A percentile compares a stretch with the other conserved stretches of the same genome.
Evolutionary conservation across 2,329 filamentous ascomycete species (phyloP).

Genomic region (Calcarisporium arbuscula): DNA sequence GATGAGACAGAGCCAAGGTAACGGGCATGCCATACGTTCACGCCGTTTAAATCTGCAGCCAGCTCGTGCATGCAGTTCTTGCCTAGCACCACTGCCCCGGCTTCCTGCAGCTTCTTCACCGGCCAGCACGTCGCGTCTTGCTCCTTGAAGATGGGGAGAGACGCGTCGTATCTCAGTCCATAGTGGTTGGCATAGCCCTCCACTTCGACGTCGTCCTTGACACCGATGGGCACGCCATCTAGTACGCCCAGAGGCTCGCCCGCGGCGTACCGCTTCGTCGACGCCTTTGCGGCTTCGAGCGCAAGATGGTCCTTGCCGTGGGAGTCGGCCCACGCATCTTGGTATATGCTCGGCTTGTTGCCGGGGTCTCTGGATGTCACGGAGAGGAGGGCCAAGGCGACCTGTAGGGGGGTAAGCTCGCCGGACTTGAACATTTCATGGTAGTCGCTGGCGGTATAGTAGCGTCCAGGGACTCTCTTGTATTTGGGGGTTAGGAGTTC

Average conservation of each 20-base stretch:
- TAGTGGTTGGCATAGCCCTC: slow-evolving; percentile 62
- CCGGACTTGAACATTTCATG: slow-evolving; percentile 67
- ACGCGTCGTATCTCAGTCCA: slow-evolving; percentile 57
- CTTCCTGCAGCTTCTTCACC: slow-evolving; percentile 62
- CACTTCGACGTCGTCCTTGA: slow-evolving; percentile 76
- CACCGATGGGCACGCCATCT: slow-evolving; percentile 75
- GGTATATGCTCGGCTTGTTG: slow-evolving; percentile 52
- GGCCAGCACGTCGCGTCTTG: slow-evolving; percentile 60
- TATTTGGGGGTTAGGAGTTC: slow-evolving; percentile 36
- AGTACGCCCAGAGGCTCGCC: slow-evolving; percentile 62
- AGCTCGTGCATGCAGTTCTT: slow-evolving; percentile 78
- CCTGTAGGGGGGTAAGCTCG: slow-evolving; percentile 62
- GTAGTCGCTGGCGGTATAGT: slow-evolving; percentile 70
- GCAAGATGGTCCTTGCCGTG: slow-evolving; percentile 52
- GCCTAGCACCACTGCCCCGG: slow-evolving; percentile 68
- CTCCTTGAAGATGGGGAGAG: slow-evolving; percentile 42
- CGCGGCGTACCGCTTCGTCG: slow-evolving; percentile 63
- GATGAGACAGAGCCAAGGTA: neutral
- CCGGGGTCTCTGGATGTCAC: slow-evolving; percentile 60
- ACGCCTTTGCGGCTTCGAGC: slow-evolving; percentile 62
- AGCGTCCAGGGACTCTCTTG: slow-evolving; percentile 40
- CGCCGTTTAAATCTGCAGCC: slow-evolving; percentile 65
- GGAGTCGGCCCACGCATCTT: slow-evolving; percentile 65
- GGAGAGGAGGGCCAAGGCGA: slow-evolving; percentile 64
- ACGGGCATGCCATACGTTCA: slow-evolving; percentile 49